Evolutionary conservation across 2,329 filamentous ascomycete genomes (phyloP), one percentile per base, ranked within the genome.

Genomic region (Zymoseptoria pseudotritici): DNA sequence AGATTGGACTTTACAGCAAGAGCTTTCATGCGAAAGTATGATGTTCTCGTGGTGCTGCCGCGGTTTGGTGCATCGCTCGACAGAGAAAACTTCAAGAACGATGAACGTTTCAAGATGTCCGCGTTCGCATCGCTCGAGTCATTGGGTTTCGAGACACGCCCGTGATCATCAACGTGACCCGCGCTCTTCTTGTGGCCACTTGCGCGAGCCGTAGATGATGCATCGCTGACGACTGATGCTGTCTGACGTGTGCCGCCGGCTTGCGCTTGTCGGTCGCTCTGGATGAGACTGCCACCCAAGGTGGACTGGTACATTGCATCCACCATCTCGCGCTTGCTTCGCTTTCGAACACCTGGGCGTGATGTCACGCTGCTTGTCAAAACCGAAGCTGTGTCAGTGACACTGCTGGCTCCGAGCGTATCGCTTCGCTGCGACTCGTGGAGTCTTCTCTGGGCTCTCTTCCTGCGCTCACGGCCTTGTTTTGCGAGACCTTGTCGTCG

Each of bases 1-100:
- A 72, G 71, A 59, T 79, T 75, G 56, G 73, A 74, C 62, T 79
- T 75, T 53, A 81, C 70, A 8, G 80, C 80, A 65, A 77, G 70
- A 1, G 79, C 79, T 57, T 79, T 78, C 29, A 82, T 71, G 51
- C 74, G 71, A 71, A 82, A 83, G 68, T 80, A 83, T 55, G 78
- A 78, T 0, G 78, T 77, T 26, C 76, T 73, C 0, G 79, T 81
- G 2, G 75, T 76, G 66, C 79, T 77, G n/a, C 61, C 57, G 42
- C 54, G 54, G 13, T 61, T 53, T 21, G 50, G 75, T 67, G 46
- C 69, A 67, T 62, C 67, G 63, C 54, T 54, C 11, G 42, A 42
- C 21, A 63, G 36, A 3, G 67, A 63, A 42, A 70, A 72, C 9
- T 68, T 68, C 8, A 73, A 65, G 56, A 71, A 73, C 7, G 71